Evolutionary conservation across 2,329 filamentous ascomycete species (phyloP), one percentile per base, ranked within the genome.

Genomic region (Ilyonectria mors-panacis): DNA sequence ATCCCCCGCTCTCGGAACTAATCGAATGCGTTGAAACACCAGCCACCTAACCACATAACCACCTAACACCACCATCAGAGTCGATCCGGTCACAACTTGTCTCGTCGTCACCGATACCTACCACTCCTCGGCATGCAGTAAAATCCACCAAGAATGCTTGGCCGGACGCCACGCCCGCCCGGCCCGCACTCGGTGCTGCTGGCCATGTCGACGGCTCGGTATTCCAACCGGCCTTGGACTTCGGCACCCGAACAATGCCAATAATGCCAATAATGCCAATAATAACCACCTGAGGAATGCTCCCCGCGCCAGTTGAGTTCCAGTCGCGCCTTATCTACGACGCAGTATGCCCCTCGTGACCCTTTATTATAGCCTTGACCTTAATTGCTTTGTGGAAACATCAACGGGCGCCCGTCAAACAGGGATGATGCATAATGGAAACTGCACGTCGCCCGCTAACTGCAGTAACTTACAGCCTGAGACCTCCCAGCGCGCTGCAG

Each of bases 91-190:
- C 23, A 28, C 59, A 55, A 13, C 35, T 4, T 39, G 33, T 54
- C 51, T 54, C 30, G 12, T 37, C 50, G 9, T 37, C 23, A 21
- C 23, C 7, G 21, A 53, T 35, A 19, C 50, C 35, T 15, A 50
- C 50, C 59, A 21, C 28, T n/a, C 59, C 48, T 28, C 33, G 51
- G 42, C 42, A 56, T 21, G 33, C 37, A 60, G 44, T 7, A 53
- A 53, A 63, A 45, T 53, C 54, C 44, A 23, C 23, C 35, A 23
- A 23, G 54, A 39, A 56, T 63, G 59, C 45, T 50, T 33, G 33
- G 28, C 26, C n/a, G 21, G 33, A 39, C 51, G 45, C 17, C 44
- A 48, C 59, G n/a, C 26, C 21, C 15, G 30, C 17, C 30, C 30
- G 42, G 28, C 35, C 55, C 53, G 35, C 53, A 42, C 35, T 42